Evolutionary conservation across 208 protist species (phyloP), one percentile per base, ranked within the genome.

Genomic region (Spongospora subterranea): DNA sequence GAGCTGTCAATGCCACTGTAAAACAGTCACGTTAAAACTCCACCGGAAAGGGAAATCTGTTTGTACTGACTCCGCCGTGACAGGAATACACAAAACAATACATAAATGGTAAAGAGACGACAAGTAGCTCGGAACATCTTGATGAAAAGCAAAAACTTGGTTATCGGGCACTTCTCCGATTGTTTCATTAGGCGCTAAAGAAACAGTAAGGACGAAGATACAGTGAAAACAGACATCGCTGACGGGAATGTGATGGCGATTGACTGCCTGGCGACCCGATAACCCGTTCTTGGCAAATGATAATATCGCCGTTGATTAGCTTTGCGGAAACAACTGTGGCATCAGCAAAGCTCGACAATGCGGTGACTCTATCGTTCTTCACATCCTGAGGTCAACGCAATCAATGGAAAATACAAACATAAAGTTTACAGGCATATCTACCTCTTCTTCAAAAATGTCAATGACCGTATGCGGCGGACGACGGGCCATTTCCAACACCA

Each of bases 251-350:
- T n/a, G n/a, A 45, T 43, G n/a, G 71, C 6, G 71, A 6, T 6
- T 35, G 17, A n/a, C 40, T 82, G 35, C 6, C 40, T 39, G 6
- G 17, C 6, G n/a, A 6, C n/a, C 11, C 6, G 6, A 13, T 24
- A 41, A 41, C 38, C 46, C 0, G 6, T 50, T 53, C 90, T 92
- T 95, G 94, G 35, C 93, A 93, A 38, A 92, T 90, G 38, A 95
- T 89, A 46, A 95, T 94, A 92, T 95, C 94, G 43, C 94, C 94
- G 88, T 46, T 89, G 13, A 46, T 35, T 20, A 95, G 91, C 77
- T 94, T 92, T 0, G 64, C 39, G 0, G 92, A 54, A 0, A 32
- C 46, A 38, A 95, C 20, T 50, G 88, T n/a, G 41, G 45, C 17
- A 94, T 77, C 17, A 39, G 89, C 71, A 92, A 65, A 45, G n/a